These are phyloP conservation scores for Diaporthe batatas DNA, from an alignment of 2,329 filamentous ascomycete genomes.

Conservation along the genomic window DNA sequence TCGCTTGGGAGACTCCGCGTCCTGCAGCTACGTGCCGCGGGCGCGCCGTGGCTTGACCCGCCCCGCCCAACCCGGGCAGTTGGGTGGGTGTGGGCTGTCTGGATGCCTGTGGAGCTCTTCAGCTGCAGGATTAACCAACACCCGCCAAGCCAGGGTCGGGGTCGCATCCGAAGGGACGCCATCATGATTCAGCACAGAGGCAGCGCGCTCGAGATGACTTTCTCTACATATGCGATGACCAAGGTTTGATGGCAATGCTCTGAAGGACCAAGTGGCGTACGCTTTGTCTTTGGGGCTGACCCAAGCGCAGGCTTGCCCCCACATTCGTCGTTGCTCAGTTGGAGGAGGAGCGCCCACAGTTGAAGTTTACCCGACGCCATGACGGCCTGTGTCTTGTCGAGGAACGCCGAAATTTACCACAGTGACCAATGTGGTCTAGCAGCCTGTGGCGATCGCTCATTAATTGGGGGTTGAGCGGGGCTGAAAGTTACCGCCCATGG, in stretches of 20 bases:
- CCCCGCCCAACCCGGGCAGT: slow-evolving; percentile 35
- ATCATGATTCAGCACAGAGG: slow-evolving; percentile 1
- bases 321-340: background rate
- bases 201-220: background rate
- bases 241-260: slow-evolving; percentile 3
- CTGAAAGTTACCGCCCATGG: slow-evolving; percentile 21
- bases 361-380: slow-evolving; percentile 9
- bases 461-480: slow-evolving; percentile 24
- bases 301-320: background rate
- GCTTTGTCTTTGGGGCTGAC: slow-evolving; percentile 8
- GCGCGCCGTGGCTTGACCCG: slow-evolving; percentile 21
- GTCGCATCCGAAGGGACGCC: slow-evolving; percentile 14
- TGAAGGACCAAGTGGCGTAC: slow-evolving; percentile 11
- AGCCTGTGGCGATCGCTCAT: slow-evolving; percentile 6
- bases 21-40: slow-evolving; percentile 1
- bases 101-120: slow-evolving; percentile 15
- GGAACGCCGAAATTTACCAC: slow-evolving; percentile 16
- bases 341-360: background rate
- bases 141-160: slow-evolving; percentile 17
- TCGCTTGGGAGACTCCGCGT: slow-evolving; percentile 31
- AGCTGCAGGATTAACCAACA: slow-evolving; percentile 26
- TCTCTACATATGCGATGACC: background rate
- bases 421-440: slow-evolving; percentile 6
- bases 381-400: slow-evolving; percentile 2
- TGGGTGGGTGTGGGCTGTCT: slow-evolving; percentile 31